Evolutionary conservation across 495 filamentous ascomycete genomes (phyloP).

Genomic region (Parachaetomium inaequale): DNA sequence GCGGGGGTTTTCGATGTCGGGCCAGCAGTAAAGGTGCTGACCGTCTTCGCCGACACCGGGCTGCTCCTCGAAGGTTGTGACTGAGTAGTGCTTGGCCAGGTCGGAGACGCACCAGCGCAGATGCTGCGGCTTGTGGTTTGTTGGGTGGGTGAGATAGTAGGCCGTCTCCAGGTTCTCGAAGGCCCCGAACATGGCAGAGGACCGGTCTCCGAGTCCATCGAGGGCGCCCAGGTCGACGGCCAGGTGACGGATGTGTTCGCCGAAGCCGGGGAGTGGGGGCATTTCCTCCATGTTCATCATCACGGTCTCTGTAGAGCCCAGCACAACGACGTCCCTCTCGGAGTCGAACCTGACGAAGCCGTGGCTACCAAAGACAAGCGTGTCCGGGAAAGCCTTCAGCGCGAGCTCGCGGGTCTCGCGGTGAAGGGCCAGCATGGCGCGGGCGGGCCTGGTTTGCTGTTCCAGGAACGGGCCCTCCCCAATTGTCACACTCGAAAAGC

Average conservation of each 20-base stretch:
- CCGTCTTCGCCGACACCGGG: slow-evolving; percentile 13
- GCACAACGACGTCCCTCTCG: slow-evolving; percentile 32
- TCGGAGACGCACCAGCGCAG: slow-evolving; percentile 34
- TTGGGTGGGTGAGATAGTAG: slow-evolving; percentile 11
- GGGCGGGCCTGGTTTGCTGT: slow-evolving; percentile 31
- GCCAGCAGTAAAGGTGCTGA: slow-evolving; percentile 36
- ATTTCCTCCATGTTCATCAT: background rate
- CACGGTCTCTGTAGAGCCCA: background rate
- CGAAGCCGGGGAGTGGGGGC: slow-evolving; percentile 11
- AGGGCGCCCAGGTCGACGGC: slow-evolving; percentile 9
- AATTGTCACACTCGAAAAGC: too few species aligned
- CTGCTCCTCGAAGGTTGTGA: slow-evolving; percentile 20
- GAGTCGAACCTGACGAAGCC: slow-evolving; percentile 32
- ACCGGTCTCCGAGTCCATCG: background rate
- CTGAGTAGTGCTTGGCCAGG: slow-evolving; percentile 18
- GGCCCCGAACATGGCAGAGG: background rate
- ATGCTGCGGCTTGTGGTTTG: background rate
- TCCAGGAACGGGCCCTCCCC: slow-evolving; percentile 15
- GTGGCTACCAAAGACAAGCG: slow-evolving; percentile 20
- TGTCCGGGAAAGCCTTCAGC: slow-evolving; percentile 33
- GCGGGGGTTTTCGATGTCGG: slow-evolving; percentile 22
- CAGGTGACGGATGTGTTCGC: slow-evolving; percentile 26
- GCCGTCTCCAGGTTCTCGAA: slow-evolving; percentile 21
- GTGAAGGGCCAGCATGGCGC: slow-evolving; percentile 32
- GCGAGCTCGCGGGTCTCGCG: slow-evolving; percentile 37